These are phyloP conservation scores for Colletotrichum sp. DNA, from an alignment of 2,329 filamentous ascomycete genomes.

Conservation along the genomic window DNA sequence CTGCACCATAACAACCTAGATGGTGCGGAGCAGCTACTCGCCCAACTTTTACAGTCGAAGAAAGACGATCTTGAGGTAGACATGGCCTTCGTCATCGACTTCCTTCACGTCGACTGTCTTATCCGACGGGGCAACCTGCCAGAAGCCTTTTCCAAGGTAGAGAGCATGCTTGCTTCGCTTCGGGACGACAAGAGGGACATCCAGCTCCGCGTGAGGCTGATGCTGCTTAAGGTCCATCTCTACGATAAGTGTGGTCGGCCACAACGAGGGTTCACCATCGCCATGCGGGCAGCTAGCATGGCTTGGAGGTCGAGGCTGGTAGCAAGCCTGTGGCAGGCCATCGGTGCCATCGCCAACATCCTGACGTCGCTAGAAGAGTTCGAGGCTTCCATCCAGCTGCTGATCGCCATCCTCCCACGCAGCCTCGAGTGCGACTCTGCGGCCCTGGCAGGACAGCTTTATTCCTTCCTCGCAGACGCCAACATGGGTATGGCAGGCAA, in stretches of 20 bases:
- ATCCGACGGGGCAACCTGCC: constrained; percentile 52
- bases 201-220: constrained; percentile 70
- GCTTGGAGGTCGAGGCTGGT: constrained; percentile 74
- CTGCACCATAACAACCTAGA: constrained; percentile 60
- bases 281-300: constrained; percentile 75
- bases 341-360: constrained; percentile 70
- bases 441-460: constrained; percentile 68
- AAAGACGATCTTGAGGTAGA: constrained; percentile 58
- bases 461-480: constrained; percentile 75
- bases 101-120: constrained; percentile 57
- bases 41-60: constrained; percentile 57
- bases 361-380: constrained; percentile 76
- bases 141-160: constrained; percentile 53
- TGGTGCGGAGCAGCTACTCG: constrained; percentile 55
- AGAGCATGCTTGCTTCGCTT: constrained; percentile 45
- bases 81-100: constrained; percentile 55
- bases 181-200: constrained; percentile 58
- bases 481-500: constrained; percentile 77
- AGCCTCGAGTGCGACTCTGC: constrained; percentile 74
- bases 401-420: constrained; percentile 75
- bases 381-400: constrained; percentile 65
- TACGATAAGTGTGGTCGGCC: constrained; percentile 72
- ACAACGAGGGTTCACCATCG: constrained; percentile 77
- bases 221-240: constrained; percentile 75
- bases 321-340: constrained; percentile 74